Conservation (phyloP, 495 filamentous ascomycete genomes). For the Neurospora sp. region DNA sequence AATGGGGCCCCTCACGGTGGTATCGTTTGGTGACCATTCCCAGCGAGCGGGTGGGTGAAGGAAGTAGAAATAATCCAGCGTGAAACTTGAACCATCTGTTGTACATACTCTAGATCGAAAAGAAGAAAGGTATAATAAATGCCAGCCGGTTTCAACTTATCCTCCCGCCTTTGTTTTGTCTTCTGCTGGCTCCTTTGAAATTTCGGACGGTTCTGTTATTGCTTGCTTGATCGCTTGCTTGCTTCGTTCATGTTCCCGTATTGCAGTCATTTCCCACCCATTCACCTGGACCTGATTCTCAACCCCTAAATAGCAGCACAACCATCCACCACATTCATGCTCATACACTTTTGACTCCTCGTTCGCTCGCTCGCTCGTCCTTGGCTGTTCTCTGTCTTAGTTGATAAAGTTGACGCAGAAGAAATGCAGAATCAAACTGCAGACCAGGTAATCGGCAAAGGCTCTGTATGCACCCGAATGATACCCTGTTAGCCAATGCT, state of each 20-base stretch:
- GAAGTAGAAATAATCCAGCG: neutral
- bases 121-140: neutral
- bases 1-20: neutral
- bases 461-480: conserved; percentile 30
- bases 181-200: neutral
- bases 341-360: neutral
- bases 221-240: neutral
- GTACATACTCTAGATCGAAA: neutral
- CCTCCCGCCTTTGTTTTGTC: neutral
- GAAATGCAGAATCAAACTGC: conserved; percentile 91
- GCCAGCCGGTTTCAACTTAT: neutral
- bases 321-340: too few species aligned
- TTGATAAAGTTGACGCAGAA: conserved; percentile 99
- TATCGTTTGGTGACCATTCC: neutral
- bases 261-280: neutral
- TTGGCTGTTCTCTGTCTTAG: conserved; percentile 32
- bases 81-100: neutral
- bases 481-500: too few species aligned
- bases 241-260: neutral
- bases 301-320: neutral
- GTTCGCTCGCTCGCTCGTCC: neutral
- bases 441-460: conserved; percentile 93
- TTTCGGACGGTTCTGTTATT: neutral
- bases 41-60: neutral
- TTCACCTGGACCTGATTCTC: neutral